Evolutionary conservation across 768 basidiomycete genomes (phyloP).

Genomic region (Melanogaster broomeanus): DNA sequence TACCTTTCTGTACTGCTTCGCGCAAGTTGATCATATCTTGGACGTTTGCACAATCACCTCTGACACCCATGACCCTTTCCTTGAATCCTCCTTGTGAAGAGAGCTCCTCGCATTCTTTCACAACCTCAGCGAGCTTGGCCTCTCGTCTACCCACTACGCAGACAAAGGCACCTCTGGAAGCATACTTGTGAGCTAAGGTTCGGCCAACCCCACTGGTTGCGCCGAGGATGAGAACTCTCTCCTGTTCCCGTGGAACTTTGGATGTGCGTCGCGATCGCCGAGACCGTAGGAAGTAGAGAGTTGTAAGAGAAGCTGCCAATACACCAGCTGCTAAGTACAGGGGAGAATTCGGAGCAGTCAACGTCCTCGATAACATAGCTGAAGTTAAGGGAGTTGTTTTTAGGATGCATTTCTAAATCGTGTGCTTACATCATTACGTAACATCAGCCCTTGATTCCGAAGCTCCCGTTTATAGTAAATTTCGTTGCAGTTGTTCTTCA

Average conservation of each 20-base stretch:
- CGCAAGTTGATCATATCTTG: conserved; percentile 70
- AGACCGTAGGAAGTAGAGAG: conserved; percentile 18
- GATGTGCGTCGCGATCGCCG: conserved; percentile 29
- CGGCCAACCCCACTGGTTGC: conserved; percentile 84
- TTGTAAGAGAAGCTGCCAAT: conserved; percentile 15
- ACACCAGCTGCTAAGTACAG: conserved; percentile 8
- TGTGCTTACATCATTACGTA: no score
- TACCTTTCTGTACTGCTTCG: conserved; percentile 54
- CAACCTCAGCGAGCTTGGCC: conserved; percentile 56
- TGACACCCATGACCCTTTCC: conserved; percentile 46
- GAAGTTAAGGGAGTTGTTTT: no score
- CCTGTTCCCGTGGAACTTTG: conserved; percentile 44
- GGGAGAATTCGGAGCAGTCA: conserved; percentile 6
- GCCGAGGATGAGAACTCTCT: conserved; percentile 81
- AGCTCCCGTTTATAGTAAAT: no score
- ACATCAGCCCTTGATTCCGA: no score
- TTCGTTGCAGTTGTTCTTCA: no score
- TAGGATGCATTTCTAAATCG: no score
- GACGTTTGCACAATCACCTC: conserved; percentile 64
- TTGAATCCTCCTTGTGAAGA: conserved; percentile 17
- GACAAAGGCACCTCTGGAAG: conserved; percentile 69
- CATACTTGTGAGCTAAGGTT: conserved; percentile 68
- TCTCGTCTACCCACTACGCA: conserved; percentile 73
- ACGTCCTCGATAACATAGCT: conserved; percentile 8
- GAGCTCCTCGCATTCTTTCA: conserved; percentile 52